These are phyloP conservation scores for Blakeslea trispora DNA, from an alignment of 371 early-diverging fungal species.

Conservation along the genomic window DNA sequence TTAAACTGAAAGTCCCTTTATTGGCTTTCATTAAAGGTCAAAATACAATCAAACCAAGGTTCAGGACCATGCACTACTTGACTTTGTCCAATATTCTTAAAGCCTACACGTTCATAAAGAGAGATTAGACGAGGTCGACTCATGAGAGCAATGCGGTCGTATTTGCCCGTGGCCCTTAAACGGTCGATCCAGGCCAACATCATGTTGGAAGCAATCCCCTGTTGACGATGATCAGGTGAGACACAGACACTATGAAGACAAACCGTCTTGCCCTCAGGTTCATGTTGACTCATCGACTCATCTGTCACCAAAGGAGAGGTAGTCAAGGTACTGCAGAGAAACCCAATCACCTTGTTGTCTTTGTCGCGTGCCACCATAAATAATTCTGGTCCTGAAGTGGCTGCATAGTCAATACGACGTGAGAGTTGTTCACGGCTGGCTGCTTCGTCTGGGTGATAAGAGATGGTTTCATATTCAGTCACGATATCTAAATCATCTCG, in stretches of 20 bases:
- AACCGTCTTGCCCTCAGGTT: slow-evolving; percentile 61
- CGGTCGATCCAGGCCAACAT: slow-evolving; percentile 53
- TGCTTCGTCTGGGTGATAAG: slow-evolving; percentile 67
- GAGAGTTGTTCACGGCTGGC: slow-evolving; percentile 58
- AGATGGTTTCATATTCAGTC: slow-evolving; percentile 37
- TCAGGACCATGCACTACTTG: slow-evolving; percentile 67
- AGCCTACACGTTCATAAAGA: slow-evolving; percentile 68
- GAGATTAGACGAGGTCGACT: slow-evolving; percentile 55
- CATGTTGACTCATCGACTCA: slow-evolving; percentile 65
- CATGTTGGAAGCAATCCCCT: slow-evolving; percentile 58
- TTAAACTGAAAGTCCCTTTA: too few species aligned
- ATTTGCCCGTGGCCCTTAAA: too few species aligned
- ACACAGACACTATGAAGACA: slow-evolving; percentile 75
- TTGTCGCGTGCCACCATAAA: slow-evolving; percentile 55
- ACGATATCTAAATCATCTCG: slow-evolving; percentile 35
- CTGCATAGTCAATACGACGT: slow-evolving; percentile 55
- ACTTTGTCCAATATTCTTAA: slow-evolving; percentile 55
- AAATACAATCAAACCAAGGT: slow-evolving; percentile 54
- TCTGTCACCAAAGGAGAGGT: slow-evolving; percentile 55
- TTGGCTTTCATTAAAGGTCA: slow-evolving; percentile 35
- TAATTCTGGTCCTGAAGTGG: slow-evolving; percentile 44
- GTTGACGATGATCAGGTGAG: slow-evolving; percentile 47
- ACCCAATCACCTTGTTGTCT: slow-evolving; percentile 49
- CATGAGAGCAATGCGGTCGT: slow-evolving; percentile 57
- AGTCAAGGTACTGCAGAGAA: slow-evolving; percentile 60